Conservation (phyloP, 441 rosid genomes). For the Sinapis alba region DNA sequence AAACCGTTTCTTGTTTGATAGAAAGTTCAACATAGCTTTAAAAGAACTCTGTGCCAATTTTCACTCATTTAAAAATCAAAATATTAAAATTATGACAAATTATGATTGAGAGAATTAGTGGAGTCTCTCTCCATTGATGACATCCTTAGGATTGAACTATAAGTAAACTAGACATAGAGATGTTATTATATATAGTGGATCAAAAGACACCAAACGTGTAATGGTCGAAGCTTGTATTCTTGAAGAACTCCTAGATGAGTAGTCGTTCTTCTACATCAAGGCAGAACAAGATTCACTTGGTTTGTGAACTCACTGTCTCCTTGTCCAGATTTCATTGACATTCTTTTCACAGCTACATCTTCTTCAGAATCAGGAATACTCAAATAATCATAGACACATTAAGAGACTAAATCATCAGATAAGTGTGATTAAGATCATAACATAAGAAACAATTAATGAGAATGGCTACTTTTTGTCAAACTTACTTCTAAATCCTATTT, state of each 20-base stretch:
- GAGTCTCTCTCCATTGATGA: background rate
- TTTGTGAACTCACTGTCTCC: constrained; percentile 46
- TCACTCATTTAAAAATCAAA: background rate
- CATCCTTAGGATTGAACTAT: no score
- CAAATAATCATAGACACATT: background rate
- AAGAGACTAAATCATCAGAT: background rate
- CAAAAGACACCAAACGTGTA: constrained; percentile 41
- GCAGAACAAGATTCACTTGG: constrained; percentile 51
- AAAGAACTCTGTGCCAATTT: no score
- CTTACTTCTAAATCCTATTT: background rate
- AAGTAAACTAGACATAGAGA: background rate
- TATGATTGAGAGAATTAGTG: background rate
- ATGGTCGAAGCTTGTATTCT: constrained; percentile 46
- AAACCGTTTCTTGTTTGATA: background rate
- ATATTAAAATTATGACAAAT: background rate
- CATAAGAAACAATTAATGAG: background rate
- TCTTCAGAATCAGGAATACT: constrained; percentile 28
- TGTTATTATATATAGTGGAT: background rate
- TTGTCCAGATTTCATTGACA: constrained; percentile 47
- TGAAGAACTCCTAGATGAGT: constrained; percentile 49
- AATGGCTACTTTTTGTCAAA: background rate
- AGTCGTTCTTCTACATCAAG: constrained; percentile 43
- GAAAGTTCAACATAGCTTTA: background rate
- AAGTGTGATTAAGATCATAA: background rate
- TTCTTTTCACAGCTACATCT: constrained; percentile 55